These are phyloP conservation scores for Typha latifolia DNA, from an alignment of 176 grass and related monocot species.

Conservation along the genomic window DNA sequence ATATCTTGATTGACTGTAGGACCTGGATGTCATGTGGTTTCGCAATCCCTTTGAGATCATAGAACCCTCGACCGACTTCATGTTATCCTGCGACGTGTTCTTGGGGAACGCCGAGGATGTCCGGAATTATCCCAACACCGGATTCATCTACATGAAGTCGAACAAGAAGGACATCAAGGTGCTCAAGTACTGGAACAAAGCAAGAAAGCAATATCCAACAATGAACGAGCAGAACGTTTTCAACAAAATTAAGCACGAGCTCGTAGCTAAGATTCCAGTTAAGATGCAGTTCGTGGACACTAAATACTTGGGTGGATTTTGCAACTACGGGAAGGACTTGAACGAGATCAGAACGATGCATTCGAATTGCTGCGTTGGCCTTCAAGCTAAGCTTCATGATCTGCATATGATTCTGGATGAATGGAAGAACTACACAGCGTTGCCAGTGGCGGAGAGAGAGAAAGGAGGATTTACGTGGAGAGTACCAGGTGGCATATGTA, in stretches of 20 bases:
- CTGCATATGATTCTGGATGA: slow-evolving; percentile 28
- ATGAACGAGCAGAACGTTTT: slow-evolving; percentile 32
- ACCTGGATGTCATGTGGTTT: slow-evolving; percentile 37
- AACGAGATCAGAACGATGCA: slow-evolving; percentile 30
- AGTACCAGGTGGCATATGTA: slow-evolving; percentile 27
- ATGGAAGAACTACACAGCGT: slow-evolving; percentile 46
- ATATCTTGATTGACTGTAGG: not conserved
- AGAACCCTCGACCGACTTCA: slow-evolving; percentile 13
- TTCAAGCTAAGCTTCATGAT: slow-evolving; percentile 16
- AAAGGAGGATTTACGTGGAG: slow-evolving; percentile 35
- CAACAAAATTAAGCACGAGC: slow-evolving; percentile 28
- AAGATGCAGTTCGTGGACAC: slow-evolving; percentile 34
- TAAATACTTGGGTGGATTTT: slow-evolving; percentile 33
- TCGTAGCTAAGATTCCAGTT: slow-evolving; percentile 1
- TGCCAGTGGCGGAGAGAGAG: slow-evolving; percentile 31
- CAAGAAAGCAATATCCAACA: slow-evolving; percentile 5
- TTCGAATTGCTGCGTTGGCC: slow-evolving; percentile 17
- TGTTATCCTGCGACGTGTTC: slow-evolving; percentile 21
- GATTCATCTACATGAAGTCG: slow-evolving; percentile 33
- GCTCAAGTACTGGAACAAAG: slow-evolving; percentile 29
- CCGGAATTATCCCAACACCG: slow-evolving; percentile 33
- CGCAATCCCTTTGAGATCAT: slow-evolving; percentile 39
- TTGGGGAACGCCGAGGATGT: slow-evolving; percentile 22
- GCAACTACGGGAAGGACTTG: slow-evolving; percentile 36
- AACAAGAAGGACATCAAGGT: slow-evolving; percentile 11